Evolutionary conservation across 139 green algal genomes (phyloP), one percentile per base, ranked within the genome.

Genomic region (Trebouxia sp.): DNA sequence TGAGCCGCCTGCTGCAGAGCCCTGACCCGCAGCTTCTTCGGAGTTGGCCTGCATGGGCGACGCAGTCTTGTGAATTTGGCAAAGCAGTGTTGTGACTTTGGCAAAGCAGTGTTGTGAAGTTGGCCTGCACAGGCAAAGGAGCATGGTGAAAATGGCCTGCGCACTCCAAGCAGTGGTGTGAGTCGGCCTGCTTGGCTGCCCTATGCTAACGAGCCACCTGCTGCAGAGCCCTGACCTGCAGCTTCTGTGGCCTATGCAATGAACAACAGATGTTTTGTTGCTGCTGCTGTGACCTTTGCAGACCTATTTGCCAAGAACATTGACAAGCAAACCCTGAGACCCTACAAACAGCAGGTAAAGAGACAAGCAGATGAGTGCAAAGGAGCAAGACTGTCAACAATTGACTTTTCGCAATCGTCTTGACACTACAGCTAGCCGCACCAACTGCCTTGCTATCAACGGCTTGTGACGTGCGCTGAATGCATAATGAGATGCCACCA

Each of bases 121-220:
- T 28, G 50, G 20, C 2, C 22, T 58, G 50, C 4, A 6, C 50
- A 58, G 3, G 26, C 26, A 2, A 22, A 28, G 50, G 20, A 6
- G 50, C 50, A 58, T 58, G 5, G 5, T n/a, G n/a, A n/a, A n/a
- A n/a, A n/a, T n/a, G n/a, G n/a, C n/a, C n/a, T n/a, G n/a, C n/a
- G n/a, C n/a, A n/a, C n/a, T n/a, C n/a, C n/a, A n/a, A n/a, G n/a
- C n/a, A n/a, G n/a, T n/a, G n/a, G n/a, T n/a, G n/a, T n/a, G n/a
- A n/a, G n/a, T n/a, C n/a, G n/a, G 41, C 42, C 24, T 28, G 62
- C 62, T 43, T 72, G 62, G 26, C n/a, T 72, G 62, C 62, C 62
- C 32, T 1, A 17, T 53, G 47, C 47, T 53, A 53, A 53, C 1
- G 14, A 26, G 47, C 55, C 69, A 35, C 5, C 39, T 10, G 69